Base-by-base conservation (phyloP, 2,329 filamentous ascomycete species). In the Chrysoporthe puriensis region DNA sequence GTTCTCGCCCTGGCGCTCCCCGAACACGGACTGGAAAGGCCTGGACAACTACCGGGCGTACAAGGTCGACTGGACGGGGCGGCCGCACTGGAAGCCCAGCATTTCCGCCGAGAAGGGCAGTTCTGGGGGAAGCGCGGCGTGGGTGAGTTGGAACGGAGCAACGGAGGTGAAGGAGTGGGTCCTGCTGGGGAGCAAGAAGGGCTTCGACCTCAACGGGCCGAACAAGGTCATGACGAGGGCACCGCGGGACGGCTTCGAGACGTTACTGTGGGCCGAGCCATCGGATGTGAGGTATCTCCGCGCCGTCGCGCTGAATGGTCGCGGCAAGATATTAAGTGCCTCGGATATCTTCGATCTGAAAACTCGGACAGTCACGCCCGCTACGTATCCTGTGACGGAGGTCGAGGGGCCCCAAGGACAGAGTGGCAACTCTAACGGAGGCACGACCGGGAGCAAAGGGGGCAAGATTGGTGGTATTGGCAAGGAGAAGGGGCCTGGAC, bases 1-100 rank as follows among this genome's bases (percentile, higher is more conserved):
- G 62, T 79, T 81, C 63, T 79, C 76, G n/a, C 73, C 72, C 63
- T 76, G 75, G 57, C 50, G 70, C 3, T 61, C 68, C 14, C 67
- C 40, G 13, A 43, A 59, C 2, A 70, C 68, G 64, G 71, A 66
- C 61, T 57, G 52, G 40, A 48, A 58, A 26, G 62, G 70, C 2
- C 66, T 67, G n/a, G 70, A 71, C 34, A 73, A 70, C 44, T 76
- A 76, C 59, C 72, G 74, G 36, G 69, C 72, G 1, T 75, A 72
- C 67, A 75, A 75, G 71, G 68, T 65, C 62, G 59, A 65, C 34
- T 76, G 74, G 75, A 62, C 40, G 6, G 62, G 40, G 4, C 36
- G 44, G 6, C 57, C 50, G 21, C 5, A 21, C 7, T 73, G 71
- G 67, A 62, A 66, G 8, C 74, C 74, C 8, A 65, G 68, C n/a